Conservation (phyloP, 139 green algal species). For the Chlamydomonas sphaeroides region DNA sequence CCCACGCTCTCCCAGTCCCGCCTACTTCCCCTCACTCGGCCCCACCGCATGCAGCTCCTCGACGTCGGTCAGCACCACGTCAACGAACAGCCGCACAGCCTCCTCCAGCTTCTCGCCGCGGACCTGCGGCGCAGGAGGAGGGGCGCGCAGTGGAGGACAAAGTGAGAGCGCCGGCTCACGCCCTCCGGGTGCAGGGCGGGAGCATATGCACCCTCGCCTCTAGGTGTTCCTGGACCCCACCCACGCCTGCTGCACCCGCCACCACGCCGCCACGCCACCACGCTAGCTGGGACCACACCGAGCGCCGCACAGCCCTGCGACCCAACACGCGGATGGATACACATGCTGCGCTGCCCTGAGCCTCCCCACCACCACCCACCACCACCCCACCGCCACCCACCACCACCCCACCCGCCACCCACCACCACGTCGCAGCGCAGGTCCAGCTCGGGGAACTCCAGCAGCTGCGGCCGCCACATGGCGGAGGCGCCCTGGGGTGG, state of each 20-base stretch:
- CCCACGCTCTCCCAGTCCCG: neutral
- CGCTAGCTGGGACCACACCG: no score
- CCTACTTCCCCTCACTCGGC: neutral
- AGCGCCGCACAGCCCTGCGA: no score
- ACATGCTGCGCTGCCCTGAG: neutral
- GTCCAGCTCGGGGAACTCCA: constrained; percentile 61
- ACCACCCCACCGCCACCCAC: neutral
- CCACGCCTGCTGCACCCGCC: no score
- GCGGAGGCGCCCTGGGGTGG: constrained; percentile 44
- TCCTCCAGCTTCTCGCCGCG: constrained; percentile 49
- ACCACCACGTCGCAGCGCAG: constrained; percentile 53
- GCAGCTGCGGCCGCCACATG: constrained; percentile 51
- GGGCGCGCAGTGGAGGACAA: no score
- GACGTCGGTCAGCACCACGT: constrained; percentile 50
- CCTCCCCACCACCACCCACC: neutral
- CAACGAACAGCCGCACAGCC: constrained; percentile 54
- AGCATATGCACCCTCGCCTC: no score
- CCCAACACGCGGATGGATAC: no score
- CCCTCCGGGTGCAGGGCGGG: no score
- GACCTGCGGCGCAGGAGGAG: neutral
- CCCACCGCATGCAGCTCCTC: constrained; percentile 44
- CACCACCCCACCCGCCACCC: neutral
- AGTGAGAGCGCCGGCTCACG: no score
- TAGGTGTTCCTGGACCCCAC: no score
- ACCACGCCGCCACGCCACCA: no score